Conservation (phyloP, 140 eudicot genomes). For the Anethum foeniculum region DNA sequence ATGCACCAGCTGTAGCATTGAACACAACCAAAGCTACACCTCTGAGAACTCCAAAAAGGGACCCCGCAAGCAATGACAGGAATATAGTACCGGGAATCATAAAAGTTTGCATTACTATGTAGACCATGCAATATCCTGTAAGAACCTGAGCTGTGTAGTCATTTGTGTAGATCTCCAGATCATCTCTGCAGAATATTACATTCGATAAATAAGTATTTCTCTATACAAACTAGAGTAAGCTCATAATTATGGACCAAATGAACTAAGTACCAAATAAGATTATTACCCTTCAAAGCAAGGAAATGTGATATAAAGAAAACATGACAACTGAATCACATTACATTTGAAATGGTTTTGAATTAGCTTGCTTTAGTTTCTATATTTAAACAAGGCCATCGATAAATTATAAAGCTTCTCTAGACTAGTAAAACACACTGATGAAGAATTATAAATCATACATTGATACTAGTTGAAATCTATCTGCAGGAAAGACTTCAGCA, state of each 20-base stretch:
- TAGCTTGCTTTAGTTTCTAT: not conserved
- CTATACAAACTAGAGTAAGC: not conserved
- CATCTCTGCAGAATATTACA: slow-evolving; percentile 38
- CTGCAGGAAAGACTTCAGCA: not conserved
- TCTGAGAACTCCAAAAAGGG: slow-evolving; percentile 64
- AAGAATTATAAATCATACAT: not conserved
- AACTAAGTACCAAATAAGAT: not conserved
- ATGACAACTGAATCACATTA: not conserved
- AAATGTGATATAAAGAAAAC: not conserved
- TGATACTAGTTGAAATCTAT: not conserved
- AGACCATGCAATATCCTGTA: slow-evolving; percentile 64
- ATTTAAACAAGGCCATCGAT: not conserved
- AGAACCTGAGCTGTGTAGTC: slow-evolving; percentile 79
- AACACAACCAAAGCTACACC: slow-evolving; percentile 71
- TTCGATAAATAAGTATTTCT: not conserved
- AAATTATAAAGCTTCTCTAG: not conserved
- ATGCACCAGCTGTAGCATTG: slow-evolving; percentile 77
- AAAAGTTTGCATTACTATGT: slow-evolving; percentile 86
- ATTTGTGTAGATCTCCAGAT: slow-evolving; percentile 69
- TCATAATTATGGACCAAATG: not conserved
- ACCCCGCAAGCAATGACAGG: slow-evolving; percentile 80
- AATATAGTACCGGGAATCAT: slow-evolving; percentile 91
- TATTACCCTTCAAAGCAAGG: not conserved
- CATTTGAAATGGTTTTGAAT: not conserved
- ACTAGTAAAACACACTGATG: not conserved